Base-by-base conservation (phyloP, 2,329 filamentous ascomycete species). In the Cryphonectria carpinicola region DNA sequence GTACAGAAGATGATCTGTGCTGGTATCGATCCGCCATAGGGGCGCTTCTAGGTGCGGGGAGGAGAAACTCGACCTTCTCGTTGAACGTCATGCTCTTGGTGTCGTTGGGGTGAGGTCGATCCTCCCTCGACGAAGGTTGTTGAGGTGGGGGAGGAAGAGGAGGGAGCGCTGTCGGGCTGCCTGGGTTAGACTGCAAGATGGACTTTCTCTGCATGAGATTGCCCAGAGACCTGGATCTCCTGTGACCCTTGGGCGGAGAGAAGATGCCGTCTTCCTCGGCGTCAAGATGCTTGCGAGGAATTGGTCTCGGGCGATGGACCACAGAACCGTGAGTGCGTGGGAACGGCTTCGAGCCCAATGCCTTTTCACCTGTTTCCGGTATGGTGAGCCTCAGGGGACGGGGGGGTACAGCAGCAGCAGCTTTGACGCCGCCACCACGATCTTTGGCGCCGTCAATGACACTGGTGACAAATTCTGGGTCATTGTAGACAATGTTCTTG, bases 61-160 rank as follows among this genome's bases (percentile, higher is more conserved):
- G 87, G 35, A 89, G 78, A 6, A 87, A 76, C 1, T 81, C 79
- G 79, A 89, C 86, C 76, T 88, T 89, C 74, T 89, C 87, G 66
- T 88, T 81, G 72, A 87, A 84, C 0, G 85, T 87, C 87, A 88
- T 89, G 75, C 85, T 88, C 77, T 84, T 85, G 3, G 85, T 87
- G 71, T 86, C 79, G 71, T 87, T 88, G 3, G 86, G 84, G 7
- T 82, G 80, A 25, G 86, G 80, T 22, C 84, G 78, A 54, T 77
- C 70, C 8, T 80, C 74, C 22, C 78, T 75, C 35, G 80, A 79
- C 25, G 82, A 80, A 4, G 46, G 43, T 49, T 8, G 46, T 65
- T 81, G 82, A 1, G 87, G 85, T 0, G 84, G 80, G 25, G 81
- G 78, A 8, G 85, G 85, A n/a, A 88, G 80, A 32, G 86, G 84